Percentiles rank a stretch among this genome's conserved stretches.
Conservation (phyloP, 2,329 filamentous ascomycete species). For the Neocucurbitaria cava region DNA sequence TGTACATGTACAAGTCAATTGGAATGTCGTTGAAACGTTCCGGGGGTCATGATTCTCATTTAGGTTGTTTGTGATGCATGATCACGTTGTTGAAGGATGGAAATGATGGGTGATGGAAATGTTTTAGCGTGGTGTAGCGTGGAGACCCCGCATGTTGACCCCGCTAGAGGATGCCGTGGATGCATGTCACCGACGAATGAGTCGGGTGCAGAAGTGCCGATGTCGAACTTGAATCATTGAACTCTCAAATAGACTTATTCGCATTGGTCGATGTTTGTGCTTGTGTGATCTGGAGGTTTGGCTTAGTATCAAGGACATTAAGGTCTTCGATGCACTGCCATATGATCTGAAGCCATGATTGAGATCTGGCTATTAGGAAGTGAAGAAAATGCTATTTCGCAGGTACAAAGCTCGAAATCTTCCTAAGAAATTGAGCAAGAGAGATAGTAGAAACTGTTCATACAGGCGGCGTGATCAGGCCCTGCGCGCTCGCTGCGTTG, state of each 20-base stretch:
- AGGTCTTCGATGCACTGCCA: too few species aligned
- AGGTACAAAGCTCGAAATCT: not conserved
- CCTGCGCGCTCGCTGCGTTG: conserved; percentile 4
- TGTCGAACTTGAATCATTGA: conserved; percentile 4
- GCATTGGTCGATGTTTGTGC: too few species aligned
- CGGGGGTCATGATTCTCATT: too few species aligned
- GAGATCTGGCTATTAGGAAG: too few species aligned
- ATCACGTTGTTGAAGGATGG: conserved; percentile 22
- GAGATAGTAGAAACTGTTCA: not conserved
- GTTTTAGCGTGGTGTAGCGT: conserved; percentile 23
- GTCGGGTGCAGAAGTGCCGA: conserved; percentile 1
- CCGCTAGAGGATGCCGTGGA: not conserved
- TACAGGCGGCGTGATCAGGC: conserved; percentile 19
- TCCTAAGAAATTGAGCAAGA: not conserved
- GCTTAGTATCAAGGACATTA: too few species aligned
- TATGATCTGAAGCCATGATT: too few species aligned
- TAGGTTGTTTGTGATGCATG: conserved; percentile 3
- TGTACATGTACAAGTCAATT: too few species aligned
- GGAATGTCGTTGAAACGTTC: not conserved
- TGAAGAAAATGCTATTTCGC: not conserved
- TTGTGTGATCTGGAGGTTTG: too few species aligned
- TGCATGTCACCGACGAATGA: conserved; percentile 5
- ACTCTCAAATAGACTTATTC: too few species aligned
- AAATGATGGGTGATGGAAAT: conserved; percentile 9
- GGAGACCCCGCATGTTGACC: conserved; percentile 27